Percentiles rank a stretch among this genome's conserved stretches.
phyloP scores from a whole-genome alignment of 2,329 filamentous ascomycete genomes.

The Plenodomus tracheiphilus region DNA sequence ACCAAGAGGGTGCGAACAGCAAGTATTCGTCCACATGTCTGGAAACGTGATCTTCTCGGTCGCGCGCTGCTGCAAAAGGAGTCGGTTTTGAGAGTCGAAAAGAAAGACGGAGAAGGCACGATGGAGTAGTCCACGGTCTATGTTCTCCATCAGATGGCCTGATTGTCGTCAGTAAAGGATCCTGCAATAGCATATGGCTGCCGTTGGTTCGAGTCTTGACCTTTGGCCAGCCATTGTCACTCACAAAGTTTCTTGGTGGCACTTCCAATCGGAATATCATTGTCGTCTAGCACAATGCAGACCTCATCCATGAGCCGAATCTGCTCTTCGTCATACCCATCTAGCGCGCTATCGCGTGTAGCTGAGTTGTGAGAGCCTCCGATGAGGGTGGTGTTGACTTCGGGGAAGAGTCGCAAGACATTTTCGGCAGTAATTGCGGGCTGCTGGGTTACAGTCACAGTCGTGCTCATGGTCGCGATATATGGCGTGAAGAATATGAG shows the following conservation, averaged over 20 bases:
- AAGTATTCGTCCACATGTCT: conserved; percentile 99
- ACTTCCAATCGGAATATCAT: conserved; percentile 91
- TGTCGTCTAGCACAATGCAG: conserved; percentile 92
- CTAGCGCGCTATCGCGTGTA: conserved; percentile 67
- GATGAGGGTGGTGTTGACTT: conserved; percentile 67
- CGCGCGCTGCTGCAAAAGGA: conserved; percentile 93
- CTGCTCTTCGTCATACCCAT: conserved; percentile 95
- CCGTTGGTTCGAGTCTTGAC: neutral
- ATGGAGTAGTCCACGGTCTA: conserved; percentile 92
- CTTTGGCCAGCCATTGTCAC: conserved; percentile 42
- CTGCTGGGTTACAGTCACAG: conserved; percentile 40
- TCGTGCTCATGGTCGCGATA: conserved; percentile 38
- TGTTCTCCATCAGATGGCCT: conserved; percentile 99
- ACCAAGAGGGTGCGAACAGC: conserved; percentile 94
- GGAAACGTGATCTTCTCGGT: conserved; percentile 98
- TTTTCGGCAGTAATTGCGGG: conserved; percentile 80
- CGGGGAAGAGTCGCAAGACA: conserved; percentile 86
- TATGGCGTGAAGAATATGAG: neutral
- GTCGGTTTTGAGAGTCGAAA: conserved; percentile 89
- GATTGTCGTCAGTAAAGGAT: conserved; percentile 12
- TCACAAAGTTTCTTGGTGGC: conserved; percentile 97
- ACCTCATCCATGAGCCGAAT: conserved; percentile 98
- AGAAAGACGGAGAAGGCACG: conserved; percentile 98
- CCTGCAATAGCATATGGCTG: neutral
- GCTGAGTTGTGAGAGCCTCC: conserved; percentile 63